A percentile compares a stretch with the other conserved stretches of the same genome.
phyloP scores from a whole-genome alignment of 495 filamentous ascomycete genomes.

The Hypoxylon perforatum region DNA sequence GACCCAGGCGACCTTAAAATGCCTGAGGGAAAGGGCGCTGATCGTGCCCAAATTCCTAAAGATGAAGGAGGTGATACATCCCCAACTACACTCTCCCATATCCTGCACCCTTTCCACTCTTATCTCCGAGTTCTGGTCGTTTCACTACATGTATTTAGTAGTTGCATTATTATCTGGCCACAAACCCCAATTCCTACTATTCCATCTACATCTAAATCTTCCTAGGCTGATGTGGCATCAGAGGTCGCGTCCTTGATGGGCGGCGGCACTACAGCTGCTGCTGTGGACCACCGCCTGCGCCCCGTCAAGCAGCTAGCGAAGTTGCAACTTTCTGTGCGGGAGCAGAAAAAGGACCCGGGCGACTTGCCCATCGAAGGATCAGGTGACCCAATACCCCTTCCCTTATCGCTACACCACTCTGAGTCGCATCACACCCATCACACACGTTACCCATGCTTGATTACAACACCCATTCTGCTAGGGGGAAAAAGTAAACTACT shows the following conservation, averaged over 20 bases:
- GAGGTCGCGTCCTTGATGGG: slow-evolving; percentile 38
- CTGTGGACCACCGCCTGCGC: slow-evolving; percentile 60
- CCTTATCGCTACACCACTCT: not conserved
- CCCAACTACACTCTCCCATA: not conserved
- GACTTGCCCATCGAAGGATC: slow-evolving; percentile 26
- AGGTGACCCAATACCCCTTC: slow-evolving; percentile 24
- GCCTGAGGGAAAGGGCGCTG: not conserved
- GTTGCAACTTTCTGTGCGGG: slow-evolving; percentile 22
- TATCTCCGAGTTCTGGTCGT: not conserved
- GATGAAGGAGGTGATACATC: slow-evolving; percentile 31
- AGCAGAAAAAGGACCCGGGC: slow-evolving; percentile 27
- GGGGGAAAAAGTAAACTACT: not conserved
- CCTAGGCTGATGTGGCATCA: slow-evolving; percentile 27
- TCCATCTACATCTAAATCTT: not conserved
- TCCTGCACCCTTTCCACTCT: not conserved
- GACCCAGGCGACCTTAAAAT: slow-evolving; percentile 21
- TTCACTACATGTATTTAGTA: too few relatives aligned
- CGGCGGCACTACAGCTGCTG: slow-evolving; percentile 42
- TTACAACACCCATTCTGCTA: not conserved
- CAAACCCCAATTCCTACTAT: not conserved
- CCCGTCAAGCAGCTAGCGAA: slow-evolving; percentile 50
- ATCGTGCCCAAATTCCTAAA: too few relatives aligned
- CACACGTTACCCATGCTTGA: too few relatives aligned
- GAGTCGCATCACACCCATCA: not conserved
- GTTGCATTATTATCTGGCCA: too few relatives aligned